phyloP scores from a whole-genome alignment of 2,329 filamentous ascomycete species.

The Herpotrichia juniperi region DNA sequence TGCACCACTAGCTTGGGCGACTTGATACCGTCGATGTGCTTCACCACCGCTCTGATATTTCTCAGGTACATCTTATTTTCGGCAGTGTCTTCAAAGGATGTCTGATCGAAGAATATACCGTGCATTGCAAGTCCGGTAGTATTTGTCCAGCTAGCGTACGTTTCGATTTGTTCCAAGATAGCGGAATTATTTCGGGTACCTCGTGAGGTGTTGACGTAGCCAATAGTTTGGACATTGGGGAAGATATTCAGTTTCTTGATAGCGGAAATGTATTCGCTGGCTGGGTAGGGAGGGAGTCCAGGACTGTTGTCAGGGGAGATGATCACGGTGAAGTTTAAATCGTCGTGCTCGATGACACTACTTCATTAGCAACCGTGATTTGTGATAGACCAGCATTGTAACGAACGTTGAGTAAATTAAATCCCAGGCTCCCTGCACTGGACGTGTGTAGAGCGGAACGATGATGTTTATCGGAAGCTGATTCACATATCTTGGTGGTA shows the following conservation, averaged over 20 bases:
- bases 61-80: slow-evolving; percentile 22
- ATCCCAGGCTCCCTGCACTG: slow-evolving; percentile 46
- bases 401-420: slow-evolving; percentile 24
- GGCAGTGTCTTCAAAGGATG: slow-evolving; percentile 36
- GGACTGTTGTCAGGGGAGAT: slow-evolving; percentile 55
- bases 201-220: slow-evolving; percentile 58
- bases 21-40: slow-evolving; percentile 19
- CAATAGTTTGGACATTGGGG: slow-evolving; percentile 56
- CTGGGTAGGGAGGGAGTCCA: slow-evolving; percentile 48
- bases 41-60: slow-evolving; percentile 28
- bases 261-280: slow-evolving; percentile 50
- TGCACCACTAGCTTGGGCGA: slow-evolving; percentile 24
- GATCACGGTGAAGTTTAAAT: slow-evolving; percentile 56
- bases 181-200: slow-evolving; percentile 25
- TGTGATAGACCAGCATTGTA: neutral
- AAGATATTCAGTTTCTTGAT: slow-evolving; percentile 47
- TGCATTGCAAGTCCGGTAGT: slow-evolving; percentile 43
- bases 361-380: neutral
- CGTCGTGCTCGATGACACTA: slow-evolving; percentile 35
- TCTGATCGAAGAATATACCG: slow-evolving; percentile 60
- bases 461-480: slow-evolving; percentile 44
- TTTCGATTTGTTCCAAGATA: slow-evolving; percentile 49
- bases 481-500: slow-evolving; percentile 27
- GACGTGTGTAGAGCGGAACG: slow-evolving; percentile 57
- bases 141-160: slow-evolving; percentile 54